Evolutionary conservation across 1,284 basidiomycete species (phyloP).

Genomic region (Leccinum pachyderme): DNA sequence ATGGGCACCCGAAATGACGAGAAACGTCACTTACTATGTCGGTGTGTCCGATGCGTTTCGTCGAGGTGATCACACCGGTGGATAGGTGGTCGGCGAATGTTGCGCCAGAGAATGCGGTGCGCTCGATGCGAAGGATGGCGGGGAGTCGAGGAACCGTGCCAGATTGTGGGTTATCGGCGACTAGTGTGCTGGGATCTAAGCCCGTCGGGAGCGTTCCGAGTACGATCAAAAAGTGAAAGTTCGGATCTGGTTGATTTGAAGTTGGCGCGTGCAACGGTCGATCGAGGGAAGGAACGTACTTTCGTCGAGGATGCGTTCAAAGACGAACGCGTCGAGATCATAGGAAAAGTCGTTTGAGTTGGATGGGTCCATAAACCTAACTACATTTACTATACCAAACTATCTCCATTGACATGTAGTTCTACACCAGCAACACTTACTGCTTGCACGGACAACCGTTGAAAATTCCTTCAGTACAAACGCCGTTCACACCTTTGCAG

Average conservation of each 20-base stretch:
- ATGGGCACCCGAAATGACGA: not conserved
- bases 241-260: slow-evolving; percentile 17
- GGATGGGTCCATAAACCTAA: not conserved
- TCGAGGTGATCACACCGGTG: slow-evolving; percentile 28
- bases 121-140: slow-evolving; percentile 62
- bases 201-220: too few species aligned
- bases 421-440: not conserved
- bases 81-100: slow-evolving; percentile 27
- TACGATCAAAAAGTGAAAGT: slow-evolving; percentile 25
- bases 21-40: slow-evolving; percentile 42
- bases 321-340: slow-evolving; percentile 20
- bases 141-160: slow-evolving; percentile 17
- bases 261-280: not conserved
- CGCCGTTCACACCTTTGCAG: not conserved
- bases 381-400: too few species aligned
- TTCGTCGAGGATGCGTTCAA: slow-evolving; percentile 28
- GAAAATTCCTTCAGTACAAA: not conserved
- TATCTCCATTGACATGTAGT: not conserved
- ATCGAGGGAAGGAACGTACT: slow-evolving; percentile 8
- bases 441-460: not conserved
- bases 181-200: too few species aligned
- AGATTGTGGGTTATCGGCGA: not conserved
- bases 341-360: not conserved
- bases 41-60: slow-evolving; percentile 40
- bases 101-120: slow-evolving; percentile 45